Evolutionary conservation across 306 rosid genomes (phyloP).

Genomic region (Begonia masoniana): DNA sequence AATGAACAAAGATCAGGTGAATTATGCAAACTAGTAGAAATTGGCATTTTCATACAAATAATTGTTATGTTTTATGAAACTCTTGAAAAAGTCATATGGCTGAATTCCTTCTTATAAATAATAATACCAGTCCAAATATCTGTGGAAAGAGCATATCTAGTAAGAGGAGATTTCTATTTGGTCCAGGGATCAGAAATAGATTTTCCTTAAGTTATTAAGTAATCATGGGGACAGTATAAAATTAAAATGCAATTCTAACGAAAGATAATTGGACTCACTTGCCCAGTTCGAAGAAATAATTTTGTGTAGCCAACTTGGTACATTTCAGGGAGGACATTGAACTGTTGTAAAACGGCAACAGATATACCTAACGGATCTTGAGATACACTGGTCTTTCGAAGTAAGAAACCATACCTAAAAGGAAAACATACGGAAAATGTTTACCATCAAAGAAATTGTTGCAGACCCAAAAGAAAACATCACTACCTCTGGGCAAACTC

Average conservation of each 20-base stretch:
- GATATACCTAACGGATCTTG: conserved; percentile 79
- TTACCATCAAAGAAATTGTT: not conserved
- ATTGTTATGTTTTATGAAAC: too few relatives aligned
- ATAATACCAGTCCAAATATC: too few relatives aligned
- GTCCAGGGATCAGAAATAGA: too few relatives aligned
- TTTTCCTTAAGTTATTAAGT: too few relatives aligned
- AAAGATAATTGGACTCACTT: conserved; percentile 34
- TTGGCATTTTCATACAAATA: too few relatives aligned
- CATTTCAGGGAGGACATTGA: conserved; percentile 69
- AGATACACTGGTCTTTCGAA: conserved; percentile 28
- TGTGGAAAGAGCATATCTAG: not conserved
- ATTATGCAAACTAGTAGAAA: too few relatives aligned
- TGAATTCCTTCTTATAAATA: too few relatives aligned
- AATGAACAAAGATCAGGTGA: too few relatives aligned
- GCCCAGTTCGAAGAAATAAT: conserved; percentile 75
- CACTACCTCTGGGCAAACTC: conserved; percentile 79
- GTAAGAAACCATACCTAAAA: conserved; percentile 67
- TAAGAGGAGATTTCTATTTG: not conserved
- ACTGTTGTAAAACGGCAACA: conserved; percentile 66
- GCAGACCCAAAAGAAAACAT: conserved; percentile 4
- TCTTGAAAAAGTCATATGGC: too few relatives aligned
- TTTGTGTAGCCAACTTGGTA: conserved; percentile 93
- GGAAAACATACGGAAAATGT: conserved; percentile 4
- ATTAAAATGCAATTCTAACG: not conserved
- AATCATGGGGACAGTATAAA: not conserved